Evolutionary conservation across 1,284 basidiomycete genomes (phyloP).

Genomic region (Gymnopus androsaceus): DNA sequence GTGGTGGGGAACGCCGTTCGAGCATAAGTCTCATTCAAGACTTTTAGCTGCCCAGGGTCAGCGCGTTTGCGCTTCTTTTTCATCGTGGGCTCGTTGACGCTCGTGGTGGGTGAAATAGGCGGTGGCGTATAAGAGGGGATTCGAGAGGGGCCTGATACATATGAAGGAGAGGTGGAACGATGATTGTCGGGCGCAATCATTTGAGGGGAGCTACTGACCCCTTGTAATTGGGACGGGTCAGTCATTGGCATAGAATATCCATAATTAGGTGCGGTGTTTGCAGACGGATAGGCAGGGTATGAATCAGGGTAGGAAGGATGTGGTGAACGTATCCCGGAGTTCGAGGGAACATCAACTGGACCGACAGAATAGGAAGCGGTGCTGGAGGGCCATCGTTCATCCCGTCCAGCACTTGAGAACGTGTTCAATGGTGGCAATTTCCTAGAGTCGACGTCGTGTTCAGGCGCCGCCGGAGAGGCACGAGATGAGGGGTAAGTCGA

Average conservation of each 20-base stretch:
- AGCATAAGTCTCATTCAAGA: constrained; percentile 76
- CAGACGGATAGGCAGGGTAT: constrained; percentile 33
- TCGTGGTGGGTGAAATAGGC: constrained; percentile 33
- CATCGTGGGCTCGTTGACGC: constrained; percentile 59
- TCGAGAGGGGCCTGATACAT: constrained; percentile 31
- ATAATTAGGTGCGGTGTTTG: constrained; percentile 7
- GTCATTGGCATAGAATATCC: constrained; percentile 40
- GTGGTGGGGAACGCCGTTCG: constrained; percentile 84
- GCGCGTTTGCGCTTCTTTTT: constrained; percentile 88
- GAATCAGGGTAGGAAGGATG: constrained; percentile 34
- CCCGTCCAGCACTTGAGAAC: constrained; percentile 29
- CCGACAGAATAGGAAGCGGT: constrained; percentile 9
- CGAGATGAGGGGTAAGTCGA: constrained; percentile 46
- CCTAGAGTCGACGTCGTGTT: constrained; percentile 42
- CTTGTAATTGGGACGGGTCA: constrained; percentile 11
- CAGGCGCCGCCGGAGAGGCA: constrained; percentile 46
- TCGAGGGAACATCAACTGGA: constrained; percentile 53
- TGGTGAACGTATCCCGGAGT: constrained; percentile 23
- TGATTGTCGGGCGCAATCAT: constrained; percentile 25
- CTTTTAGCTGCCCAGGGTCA: constrained; percentile 74
- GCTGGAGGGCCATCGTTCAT: constrained; percentile 46
- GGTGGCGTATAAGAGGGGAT: constrained; percentile 30
- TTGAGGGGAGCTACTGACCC: constrained; percentile 2
- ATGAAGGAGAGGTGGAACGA: constrained; percentile 38
- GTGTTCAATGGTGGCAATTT: constrained; percentile 51